Conservation (phyloP, 1,284 basidiomycete species). For the Cryptococcus hybrid region DNA sequence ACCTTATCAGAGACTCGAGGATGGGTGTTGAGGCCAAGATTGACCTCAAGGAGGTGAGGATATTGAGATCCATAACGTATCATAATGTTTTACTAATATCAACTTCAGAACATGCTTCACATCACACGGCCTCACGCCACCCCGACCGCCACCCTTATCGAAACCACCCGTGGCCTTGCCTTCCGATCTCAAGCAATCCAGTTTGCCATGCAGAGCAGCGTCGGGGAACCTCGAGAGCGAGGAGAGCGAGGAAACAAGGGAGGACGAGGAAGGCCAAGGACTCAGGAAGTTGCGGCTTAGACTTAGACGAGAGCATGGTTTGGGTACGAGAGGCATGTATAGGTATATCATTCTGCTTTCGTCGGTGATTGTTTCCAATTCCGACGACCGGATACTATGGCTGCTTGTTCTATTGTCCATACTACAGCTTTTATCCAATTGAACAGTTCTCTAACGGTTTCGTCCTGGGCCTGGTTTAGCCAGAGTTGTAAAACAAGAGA, state of each 20-base stretch:
- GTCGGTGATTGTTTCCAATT: slow-evolving; percentile 9
- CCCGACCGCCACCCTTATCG: slow-evolving; percentile 92
- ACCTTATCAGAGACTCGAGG: slow-evolving; percentile 92
- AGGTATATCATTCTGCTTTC: slow-evolving; percentile 14
- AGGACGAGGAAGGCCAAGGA: slow-evolving; percentile 19
- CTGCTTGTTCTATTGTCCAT: slow-evolving; percentile 50
- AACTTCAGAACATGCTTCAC: slow-evolving; percentile 81
- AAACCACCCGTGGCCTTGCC: slow-evolving; percentile 89
- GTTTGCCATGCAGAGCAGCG: slow-evolving; percentile 62
- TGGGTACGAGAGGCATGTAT: background rate
- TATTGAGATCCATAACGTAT: background rate
- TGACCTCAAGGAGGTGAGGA: slow-evolving; percentile 80
- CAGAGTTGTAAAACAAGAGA: background rate
- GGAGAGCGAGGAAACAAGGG: slow-evolving; percentile 33
- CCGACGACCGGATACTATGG: slow-evolving; percentile 40
- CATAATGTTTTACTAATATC: background rate
- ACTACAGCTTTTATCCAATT: slow-evolving; percentile 51
- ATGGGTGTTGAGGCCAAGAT: slow-evolving; percentile 97
- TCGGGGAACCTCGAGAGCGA: slow-evolving; percentile 23
- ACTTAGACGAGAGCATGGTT: background rate
- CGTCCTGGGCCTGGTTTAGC: slow-evolving; percentile 30
- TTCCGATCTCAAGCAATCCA: slow-evolving; percentile 88
- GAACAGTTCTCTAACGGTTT: slow-evolving; percentile 47
- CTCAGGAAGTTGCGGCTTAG: slow-evolving; percentile 15
- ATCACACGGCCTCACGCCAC: slow-evolving; percentile 87